Evolutionary conservation across 345 rosid genomes (phyloP), one percentile per base, ranked within the genome.

Genomic region (Excoecaria agallocha): DNA sequence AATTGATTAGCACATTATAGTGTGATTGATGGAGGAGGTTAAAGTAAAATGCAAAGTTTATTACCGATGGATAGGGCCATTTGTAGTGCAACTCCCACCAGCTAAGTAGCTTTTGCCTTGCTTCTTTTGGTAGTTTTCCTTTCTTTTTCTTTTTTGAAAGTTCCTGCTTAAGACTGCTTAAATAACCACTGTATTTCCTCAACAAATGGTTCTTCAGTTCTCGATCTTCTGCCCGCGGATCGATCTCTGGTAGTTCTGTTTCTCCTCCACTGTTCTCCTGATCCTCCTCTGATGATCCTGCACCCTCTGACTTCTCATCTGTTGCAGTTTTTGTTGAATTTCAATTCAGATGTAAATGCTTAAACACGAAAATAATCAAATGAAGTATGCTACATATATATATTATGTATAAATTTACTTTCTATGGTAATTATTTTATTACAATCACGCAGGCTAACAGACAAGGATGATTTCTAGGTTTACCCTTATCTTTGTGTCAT

Each of bases 1-100:
- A 30, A 30, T 30, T 30, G 30, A 30, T 30, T 30, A 30, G 30
- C 30, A 30, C 30, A 30, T 30, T 30, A 30, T 30, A 30, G 2
- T 30, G 30, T 30, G 30, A 30, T 30, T 30, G 30, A 30, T 30
- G 2, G 2, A 30, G 30, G 2, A 30, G 2, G 30, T 30, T 30
- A 30, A 30, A 30, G 30, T 30, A 30, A 30, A 30, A 30, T 30
- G 30, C 30, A 30, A 30, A 30, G 30, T 30, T 30, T 30, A 30
- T 30, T 86, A 94, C 99, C 70, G 99, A 93, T 71, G 99, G 99
- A 81, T 95, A 95, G 6, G 99, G 99, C 99, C 99, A 95, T 82
- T 95, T 93, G 85, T 95, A 95, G 82, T 95, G 99, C 39, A 95
- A 78, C 80, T 93, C 99, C 99, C 99, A 95, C 99, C 99, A 95